Evolutionary conservation across 2,329 filamentous ascomycete genomes (phyloP).

Genomic region (Capronia epimyces): DNA sequence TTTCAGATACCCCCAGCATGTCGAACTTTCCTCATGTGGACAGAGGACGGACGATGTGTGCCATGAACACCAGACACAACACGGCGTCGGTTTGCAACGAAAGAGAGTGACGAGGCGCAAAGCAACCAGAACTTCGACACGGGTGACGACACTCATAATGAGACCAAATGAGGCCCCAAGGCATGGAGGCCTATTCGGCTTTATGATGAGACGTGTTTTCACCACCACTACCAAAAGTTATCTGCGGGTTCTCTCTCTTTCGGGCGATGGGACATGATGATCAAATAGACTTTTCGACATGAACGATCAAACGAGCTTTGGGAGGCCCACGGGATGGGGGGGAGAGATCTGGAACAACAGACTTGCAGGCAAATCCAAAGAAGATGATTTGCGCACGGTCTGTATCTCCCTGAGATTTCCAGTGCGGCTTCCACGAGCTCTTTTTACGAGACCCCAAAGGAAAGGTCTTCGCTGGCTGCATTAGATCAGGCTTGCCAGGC

Average conservation of each 20-base stretch:
- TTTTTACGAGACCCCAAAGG: conserved; percentile 21
- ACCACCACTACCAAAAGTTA: conserved; percentile 26
- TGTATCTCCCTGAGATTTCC: conserved; percentile 20
- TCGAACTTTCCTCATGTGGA: conserved; percentile 35
- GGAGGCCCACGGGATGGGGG: conserved; percentile 15
- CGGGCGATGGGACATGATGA: conserved; percentile 28
- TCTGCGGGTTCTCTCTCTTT: conserved; percentile 26
- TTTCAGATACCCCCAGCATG: conserved; percentile 46
- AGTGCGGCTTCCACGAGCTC: conserved; percentile 16
- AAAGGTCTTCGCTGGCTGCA: conserved; percentile 28
- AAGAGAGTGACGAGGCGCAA: conserved; percentile 22
- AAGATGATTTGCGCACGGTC: conserved; percentile 19
- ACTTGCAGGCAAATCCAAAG: conserved; percentile 8
- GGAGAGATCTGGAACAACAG: conserved; percentile 2
- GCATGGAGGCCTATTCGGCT: conserved; percentile 8
- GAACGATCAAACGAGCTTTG: conserved; percentile 25
- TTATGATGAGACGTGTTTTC: conserved; percentile 17
- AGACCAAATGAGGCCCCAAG: conserved; percentile 5
- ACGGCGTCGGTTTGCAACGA: conserved; percentile 26
- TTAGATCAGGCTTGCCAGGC: conserved; percentile 27
- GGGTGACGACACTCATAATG: conserved; percentile 16
- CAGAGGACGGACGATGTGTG: conserved; percentile 29
- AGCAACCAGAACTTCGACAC: conserved; percentile 13
- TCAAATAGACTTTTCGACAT: conserved; percentile 29
- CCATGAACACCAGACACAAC: conserved; percentile 19